phyloP scores from a whole-genome alignment of 208 protist species.

The Novymonas esmeraldas region DNA sequence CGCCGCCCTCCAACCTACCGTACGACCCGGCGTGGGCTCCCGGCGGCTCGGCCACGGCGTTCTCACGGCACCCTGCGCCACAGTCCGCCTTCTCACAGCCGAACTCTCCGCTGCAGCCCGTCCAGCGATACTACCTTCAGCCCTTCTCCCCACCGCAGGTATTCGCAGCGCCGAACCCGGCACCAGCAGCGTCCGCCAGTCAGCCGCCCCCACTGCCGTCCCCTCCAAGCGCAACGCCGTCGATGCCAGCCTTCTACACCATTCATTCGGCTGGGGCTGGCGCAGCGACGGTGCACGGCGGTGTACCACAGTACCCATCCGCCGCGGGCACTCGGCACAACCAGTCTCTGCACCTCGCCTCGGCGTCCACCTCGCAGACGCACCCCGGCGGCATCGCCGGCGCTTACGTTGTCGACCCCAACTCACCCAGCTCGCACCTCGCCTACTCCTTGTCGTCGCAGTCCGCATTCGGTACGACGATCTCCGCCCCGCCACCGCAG shows the following conservation, averaged over 20 bases:
- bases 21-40: background rate
- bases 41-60: constrained; percentile 7
- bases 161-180: background rate
- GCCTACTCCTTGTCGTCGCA: background rate
- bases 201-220: constrained; percentile 16
- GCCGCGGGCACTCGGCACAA: constrained; percentile 6
- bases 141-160: constrained; percentile 5
- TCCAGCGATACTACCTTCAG: constrained; percentile 22
- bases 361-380: constrained; percentile 8
- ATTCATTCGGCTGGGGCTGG: constrained; percentile 11
- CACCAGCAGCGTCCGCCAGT: constrained; percentile 7
- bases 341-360: constrained; percentile 18
- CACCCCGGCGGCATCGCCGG: constrained; percentile 1
- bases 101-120: constrained; percentile 12
- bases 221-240: background rate
- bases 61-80: constrained; percentile 9
- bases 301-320: constrained; percentile 3
- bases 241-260: constrained; percentile 10
- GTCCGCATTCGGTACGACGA: background rate
- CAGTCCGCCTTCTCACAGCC: constrained; percentile 19
- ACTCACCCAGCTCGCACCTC: constrained; percentile 5
- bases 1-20: constrained; percentile 11
- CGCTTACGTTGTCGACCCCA: constrained; percentile 22
- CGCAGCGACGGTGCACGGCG: constrained; percentile 19
- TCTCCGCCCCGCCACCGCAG: background rate